phyloP scores from a whole-genome alignment of 2,329 filamentous ascomycete genomes.

The Cladophialophora bantiana region DNA sequence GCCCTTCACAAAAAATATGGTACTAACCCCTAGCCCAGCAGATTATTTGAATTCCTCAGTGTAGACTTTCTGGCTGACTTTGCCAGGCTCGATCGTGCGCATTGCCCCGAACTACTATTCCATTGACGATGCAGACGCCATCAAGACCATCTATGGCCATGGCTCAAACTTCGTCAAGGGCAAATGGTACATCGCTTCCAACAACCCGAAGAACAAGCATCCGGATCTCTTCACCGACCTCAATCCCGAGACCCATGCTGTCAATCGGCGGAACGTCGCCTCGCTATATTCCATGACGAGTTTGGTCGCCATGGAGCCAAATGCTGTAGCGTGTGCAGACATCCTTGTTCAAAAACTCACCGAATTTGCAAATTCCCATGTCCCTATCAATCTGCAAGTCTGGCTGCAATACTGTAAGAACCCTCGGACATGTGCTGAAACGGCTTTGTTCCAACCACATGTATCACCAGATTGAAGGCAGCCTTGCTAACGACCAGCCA shows the following conservation, averaged over 20 bases:
- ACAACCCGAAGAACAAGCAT: slow-evolving; percentile 12
- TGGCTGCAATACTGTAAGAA: slow-evolving; percentile 52
- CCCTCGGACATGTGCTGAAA: slow-evolving; percentile 67
- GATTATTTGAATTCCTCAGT: not conserved
- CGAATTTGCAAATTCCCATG: slow-evolving; percentile 44
- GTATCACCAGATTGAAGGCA: not conserved
- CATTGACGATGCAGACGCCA: slow-evolving; percentile 74
- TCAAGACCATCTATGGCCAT: slow-evolving; percentile 79
- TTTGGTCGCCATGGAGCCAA: slow-evolving; percentile 62
- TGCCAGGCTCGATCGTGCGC: slow-evolving; percentile 62
- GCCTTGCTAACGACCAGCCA: not conserved
- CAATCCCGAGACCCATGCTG: slow-evolving; percentile 75
- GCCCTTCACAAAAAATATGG: slow-evolving; percentile 58
- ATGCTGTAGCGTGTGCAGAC: slow-evolving; percentile 76
- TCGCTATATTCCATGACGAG: slow-evolving; percentile 59
- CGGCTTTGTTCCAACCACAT: slow-evolving; percentile 49
- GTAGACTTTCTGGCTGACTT: not conserved
- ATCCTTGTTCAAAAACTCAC: slow-evolving; percentile 27
- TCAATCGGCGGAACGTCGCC: slow-evolving; percentile 76
- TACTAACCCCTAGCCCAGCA: not conserved
- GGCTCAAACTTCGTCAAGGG: slow-evolving; percentile 84
- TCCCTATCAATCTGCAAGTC: slow-evolving; percentile 41
- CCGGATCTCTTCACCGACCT: slow-evolving; percentile 69
- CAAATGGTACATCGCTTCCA: slow-evolving; percentile 30
- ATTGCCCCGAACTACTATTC: slow-evolving; percentile 76